Evolutionary conservation across 2,329 filamentous ascomycete species (phyloP).

Genomic region (Myriosclerotinia scirpicola): DNA sequence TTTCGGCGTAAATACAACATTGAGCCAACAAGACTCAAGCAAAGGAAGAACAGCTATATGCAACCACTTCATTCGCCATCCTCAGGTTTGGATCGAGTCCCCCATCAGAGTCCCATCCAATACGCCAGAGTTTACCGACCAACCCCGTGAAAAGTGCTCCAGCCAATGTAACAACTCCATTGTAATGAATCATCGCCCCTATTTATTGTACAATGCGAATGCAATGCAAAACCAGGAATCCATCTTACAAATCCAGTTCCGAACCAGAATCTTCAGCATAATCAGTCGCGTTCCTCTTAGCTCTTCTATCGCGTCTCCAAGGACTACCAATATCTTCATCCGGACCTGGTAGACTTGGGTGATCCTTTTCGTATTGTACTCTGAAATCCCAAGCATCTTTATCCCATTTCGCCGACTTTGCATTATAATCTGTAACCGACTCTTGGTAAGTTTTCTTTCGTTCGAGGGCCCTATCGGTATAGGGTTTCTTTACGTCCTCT

Average conservation of each 20-base stretch:
- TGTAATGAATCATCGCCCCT: slow-evolving; percentile 16
- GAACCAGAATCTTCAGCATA: slow-evolving; percentile 40
- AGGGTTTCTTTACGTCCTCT: slow-evolving; percentile 71
- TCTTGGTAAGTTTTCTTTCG: slow-evolving; percentile 66
- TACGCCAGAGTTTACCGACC: slow-evolving; percentile 20
- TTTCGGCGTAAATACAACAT: slow-evolving; percentile 12
- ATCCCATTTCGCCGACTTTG: slow-evolving; percentile 71
- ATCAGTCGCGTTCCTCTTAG: slow-evolving; percentile 39
- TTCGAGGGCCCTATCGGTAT: slow-evolving; percentile 68
- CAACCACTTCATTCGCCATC: slow-evolving; percentile 11
- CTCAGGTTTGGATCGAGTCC: slow-evolving; percentile 2
- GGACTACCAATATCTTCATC: slow-evolving; percentile 39
- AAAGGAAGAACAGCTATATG: slow-evolving; percentile 20
- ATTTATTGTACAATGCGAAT: slow-evolving; percentile 26
- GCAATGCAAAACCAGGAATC: slow-evolving; percentile 20
- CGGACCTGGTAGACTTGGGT: slow-evolving; percentile 48
- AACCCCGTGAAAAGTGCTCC: slow-evolving; percentile 20
- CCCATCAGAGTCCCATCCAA: slow-evolving; percentile 13
- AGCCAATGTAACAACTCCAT: slow-evolving; percentile 21
- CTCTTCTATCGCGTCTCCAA: slow-evolving; percentile 39
- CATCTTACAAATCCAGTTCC: slow-evolving; percentile 32
- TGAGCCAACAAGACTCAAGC: slow-evolving; percentile 9
- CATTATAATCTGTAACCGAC: slow-evolving; percentile 59
- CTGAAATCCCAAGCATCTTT: slow-evolving; percentile 57
- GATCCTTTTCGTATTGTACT: slow-evolving; percentile 52